Evolutionary conservation across 2,329 filamentous ascomycete species (phyloP), one percentile per base, ranked within the genome.

Genomic region (Shiraia bambusicola): DNA sequence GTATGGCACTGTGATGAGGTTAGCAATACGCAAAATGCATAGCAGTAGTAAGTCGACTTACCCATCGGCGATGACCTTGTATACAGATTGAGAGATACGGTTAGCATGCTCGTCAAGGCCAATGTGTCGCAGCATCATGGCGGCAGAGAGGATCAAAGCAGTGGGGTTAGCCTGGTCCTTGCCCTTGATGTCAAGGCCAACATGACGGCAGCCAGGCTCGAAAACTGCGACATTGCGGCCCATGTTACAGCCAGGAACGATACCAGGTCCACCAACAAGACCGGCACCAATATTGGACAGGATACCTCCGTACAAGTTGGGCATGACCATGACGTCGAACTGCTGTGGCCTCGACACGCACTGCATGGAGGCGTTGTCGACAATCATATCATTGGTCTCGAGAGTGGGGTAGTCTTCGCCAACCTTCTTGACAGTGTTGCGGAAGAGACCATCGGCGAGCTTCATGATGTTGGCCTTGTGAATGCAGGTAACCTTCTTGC

Each of bases 381-480:
- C 93, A 73, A 98, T 98, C 92, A 98, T 96, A 77, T 98, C 93
- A 79, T 94, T 94, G 69, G 86, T 86, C 79, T 96, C 88, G 61
- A 98, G 81, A 51, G 88, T 94, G 47, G 93, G 92, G 78, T 93
- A 98, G 72, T 95, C 89, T 78, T 94, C 87, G 57, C 90, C 88
- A 59, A 93, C 84, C 66, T 84, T 81, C 79, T 95, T 89, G 81
- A 97, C 94, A 59, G 93, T 97, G 77, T 85, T 92, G 72, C 93
- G 87, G 88, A 98, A 98, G 43, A 98, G 87, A 75, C 93, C 93
- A 63, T 98, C 93, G 71, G 91, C 92, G 46, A 98, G 82, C 83
- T 98, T 98, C 93, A 98, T 98, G 79, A 98, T 98, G 82, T 98
- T 98, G 76, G 93, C 93, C 83, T 98, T 98, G 86, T 98, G 93